Evolutionary conservation across 2,329 filamentous ascomycete genomes (phyloP).

Genomic region (Paraconiothyrium brasiliense): DNA sequence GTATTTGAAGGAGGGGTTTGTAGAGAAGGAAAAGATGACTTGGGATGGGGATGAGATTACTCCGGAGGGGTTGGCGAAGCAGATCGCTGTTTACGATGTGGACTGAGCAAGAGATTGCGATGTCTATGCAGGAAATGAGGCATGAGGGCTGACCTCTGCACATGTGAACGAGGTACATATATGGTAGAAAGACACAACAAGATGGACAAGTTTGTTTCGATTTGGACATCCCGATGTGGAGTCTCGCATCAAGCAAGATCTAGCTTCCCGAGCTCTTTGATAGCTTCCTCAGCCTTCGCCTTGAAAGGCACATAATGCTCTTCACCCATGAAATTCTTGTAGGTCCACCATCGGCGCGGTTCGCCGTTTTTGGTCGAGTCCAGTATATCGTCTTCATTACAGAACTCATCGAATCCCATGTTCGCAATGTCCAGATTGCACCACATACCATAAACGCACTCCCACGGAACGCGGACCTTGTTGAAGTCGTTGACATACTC

Average conservation of each 20-base stretch:
- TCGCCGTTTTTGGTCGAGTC: not conserved
- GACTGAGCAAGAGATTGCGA: not conserved
- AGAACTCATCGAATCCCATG: not conserved
- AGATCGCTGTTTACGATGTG: not conserved
- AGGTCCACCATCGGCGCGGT: not conserved
- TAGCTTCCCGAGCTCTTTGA: not conserved
- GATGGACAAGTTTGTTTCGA: no score
- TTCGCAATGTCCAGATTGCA: not conserved
- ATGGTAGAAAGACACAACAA: no score
- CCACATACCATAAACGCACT: not conserved
- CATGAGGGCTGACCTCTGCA: no score
- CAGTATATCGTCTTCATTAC: not conserved
- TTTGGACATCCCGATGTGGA: no score
- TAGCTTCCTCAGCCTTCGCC: not conserved
- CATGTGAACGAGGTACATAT: no score
- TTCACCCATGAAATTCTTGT: not conserved
- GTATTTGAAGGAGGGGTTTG: constrained; percentile 5
- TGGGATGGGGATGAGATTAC: not conserved
- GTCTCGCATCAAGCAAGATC: not conserved
- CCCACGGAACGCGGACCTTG: constrained; percentile 1
- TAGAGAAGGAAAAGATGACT: constrained; percentile 4
- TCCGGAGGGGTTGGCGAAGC: constrained; percentile 7
- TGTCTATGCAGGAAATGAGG: no score
- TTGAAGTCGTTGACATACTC: not conserved
- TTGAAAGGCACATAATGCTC: not conserved